Evolutionary conservation across 768 basidiomycete species (phyloP), one percentile per base, ranked within the genome.

Genomic region (Boletus sp.): DNA sequence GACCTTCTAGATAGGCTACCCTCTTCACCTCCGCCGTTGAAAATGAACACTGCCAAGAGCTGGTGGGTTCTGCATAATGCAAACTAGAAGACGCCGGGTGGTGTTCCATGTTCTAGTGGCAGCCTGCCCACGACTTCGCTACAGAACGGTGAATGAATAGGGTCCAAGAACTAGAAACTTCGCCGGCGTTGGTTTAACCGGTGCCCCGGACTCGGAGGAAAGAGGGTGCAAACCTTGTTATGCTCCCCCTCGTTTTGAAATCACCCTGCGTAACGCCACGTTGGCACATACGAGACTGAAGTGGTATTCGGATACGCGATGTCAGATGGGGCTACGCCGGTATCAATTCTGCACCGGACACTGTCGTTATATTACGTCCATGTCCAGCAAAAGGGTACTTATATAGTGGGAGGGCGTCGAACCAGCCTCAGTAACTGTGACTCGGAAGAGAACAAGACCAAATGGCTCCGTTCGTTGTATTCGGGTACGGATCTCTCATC

Each of bases 401-500:
- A 58, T 58, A 59, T 41, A 54, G 35, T 1, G 19, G 6, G 46
- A 34, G 29, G 25, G 25, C 2, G 40, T 21, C 11, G 10, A 30
- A 46, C 37, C 2, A 1, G 7, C 21, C 40, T 30, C 17, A 11
- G 25, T 21, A 27, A 43, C 34, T 32, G 17, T 32, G 21, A 15
- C 21, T 35, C 11, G 23, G 8, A 50, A 49, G 32, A 17, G 14
- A 33, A 19, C n/a, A 32, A n/a, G 34, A 27, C 25, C 21, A 4
- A 63, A 63, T 64, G 63, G 17, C 23, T 50, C 71, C 73, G 8
- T 93, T 86, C 68, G 76, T 89, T 47, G 88, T 95, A 15, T 96
- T 95, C 61, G 93, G 93, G 27, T 96, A 96, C 64, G 93, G 93
- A 5, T 93, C 91, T 5, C 78, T 95, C 38, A 94, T 94, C 53